Conservation (phyloP, 257 asterid genomes). For the Ilex asprella region DNA sequence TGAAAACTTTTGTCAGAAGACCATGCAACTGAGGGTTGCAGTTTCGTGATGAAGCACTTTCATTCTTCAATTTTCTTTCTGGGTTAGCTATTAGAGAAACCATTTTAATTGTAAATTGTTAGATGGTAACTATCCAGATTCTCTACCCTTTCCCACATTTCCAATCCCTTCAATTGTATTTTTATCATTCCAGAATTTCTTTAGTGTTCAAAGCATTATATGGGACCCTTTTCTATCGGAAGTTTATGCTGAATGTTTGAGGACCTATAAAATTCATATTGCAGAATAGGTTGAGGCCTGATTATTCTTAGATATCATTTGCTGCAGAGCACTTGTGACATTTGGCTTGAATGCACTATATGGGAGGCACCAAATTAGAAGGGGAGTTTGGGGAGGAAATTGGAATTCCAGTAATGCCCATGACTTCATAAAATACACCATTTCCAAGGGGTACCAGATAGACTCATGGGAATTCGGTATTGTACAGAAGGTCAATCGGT, state of each 20-base stretch:
- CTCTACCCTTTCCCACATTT: too few species aligned
- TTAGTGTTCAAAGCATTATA: too few species aligned
- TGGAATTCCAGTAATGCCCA: constrained; percentile 74
- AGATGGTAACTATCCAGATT: too few species aligned
- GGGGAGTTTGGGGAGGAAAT: constrained; percentile 61
- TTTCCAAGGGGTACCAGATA: constrained; percentile 60
- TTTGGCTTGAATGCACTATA: constrained; percentile 88
- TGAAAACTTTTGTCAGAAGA: background rate
- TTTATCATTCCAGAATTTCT: too few species aligned
- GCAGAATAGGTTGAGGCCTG: background rate
- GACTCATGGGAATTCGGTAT: constrained; percentile 98
- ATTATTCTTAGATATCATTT: background rate
- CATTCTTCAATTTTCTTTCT: too few species aligned
- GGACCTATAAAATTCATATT: too few species aligned
- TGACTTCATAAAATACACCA: constrained; percentile 64
- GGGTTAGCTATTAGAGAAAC: too few species aligned
- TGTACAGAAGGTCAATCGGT: background rate
- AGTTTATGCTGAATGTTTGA: too few species aligned
- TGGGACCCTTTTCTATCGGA: too few species aligned
- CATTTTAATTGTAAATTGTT: too few species aligned
- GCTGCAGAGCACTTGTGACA: constrained; percentile 62
- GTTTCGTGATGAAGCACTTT: too few species aligned
- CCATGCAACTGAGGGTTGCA: background rate
- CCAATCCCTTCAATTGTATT: too few species aligned
- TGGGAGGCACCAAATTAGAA: constrained; percentile 52